Base-by-base conservation (phyloP, 192 early-diverging fungal species). In the Umbelopsis vinacea region DNA sequence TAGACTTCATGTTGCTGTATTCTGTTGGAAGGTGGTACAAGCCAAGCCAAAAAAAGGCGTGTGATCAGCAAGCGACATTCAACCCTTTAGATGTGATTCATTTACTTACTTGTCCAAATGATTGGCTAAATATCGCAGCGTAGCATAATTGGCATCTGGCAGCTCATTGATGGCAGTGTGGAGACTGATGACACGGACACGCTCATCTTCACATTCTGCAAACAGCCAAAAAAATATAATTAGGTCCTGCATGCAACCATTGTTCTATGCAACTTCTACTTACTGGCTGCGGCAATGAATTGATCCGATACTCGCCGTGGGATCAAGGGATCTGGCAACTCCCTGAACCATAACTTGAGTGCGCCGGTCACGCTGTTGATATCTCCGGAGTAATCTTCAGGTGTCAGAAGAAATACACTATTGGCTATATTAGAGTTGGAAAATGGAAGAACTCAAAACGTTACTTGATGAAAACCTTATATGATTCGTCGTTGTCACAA, bases 281-380 rank as follows among this genome's bases (percentile, higher is more conserved):
- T 81, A 91, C 92, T 74, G 21, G 93, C 88, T 5, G 92, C 91
- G 35, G 87, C 87, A 43, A 94, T 83, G 47, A 95, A 87, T 40
- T 86, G 77, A 15, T 84, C 78, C 75, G 92, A 95, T 71, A 86
- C 78, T 21, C 69, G 48, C 52, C 78, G 77, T 52, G 96, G 93
- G 68, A 99, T 83, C 0, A 98, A 79, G 1, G 94, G 91, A 47
- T 95, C 94, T 6, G 96, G 94, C n/a, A 99, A 79, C 78, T 98
- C 96, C 35, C 97, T 86, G 78, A 99, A 93, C 87, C 92, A 99
- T 55, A 96, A 83, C 77, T 99, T 99, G 4, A 99, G 79, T 26
- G 93, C 90, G 57, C 94, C 89, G 23, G 95, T 81, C 9, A 97
- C 82, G 68, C 89, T 92, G 78, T 95, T 93, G 45, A 99, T 89